These are phyloP conservation scores for Ajuga chamaepitys DNA, from an alignment of 257 asterid genomes.

Conservation along the genomic window DNA sequence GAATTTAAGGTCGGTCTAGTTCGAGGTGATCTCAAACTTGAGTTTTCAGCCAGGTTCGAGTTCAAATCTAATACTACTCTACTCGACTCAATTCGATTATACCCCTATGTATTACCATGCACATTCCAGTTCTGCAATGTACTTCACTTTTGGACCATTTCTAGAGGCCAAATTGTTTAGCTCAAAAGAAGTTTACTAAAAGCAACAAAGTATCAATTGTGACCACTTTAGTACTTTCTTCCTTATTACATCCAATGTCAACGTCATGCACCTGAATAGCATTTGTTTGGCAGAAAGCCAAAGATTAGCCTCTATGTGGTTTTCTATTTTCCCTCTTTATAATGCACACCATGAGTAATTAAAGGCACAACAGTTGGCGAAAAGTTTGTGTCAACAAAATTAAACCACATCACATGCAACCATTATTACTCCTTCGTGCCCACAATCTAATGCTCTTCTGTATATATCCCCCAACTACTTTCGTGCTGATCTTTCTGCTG, in stretches of 20 bases:
- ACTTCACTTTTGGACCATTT: conserved; percentile 5
- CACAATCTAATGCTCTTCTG: conserved; percentile 24
- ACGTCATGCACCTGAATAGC: conserved; percentile 12
- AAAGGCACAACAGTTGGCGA: conserved; percentile 17
- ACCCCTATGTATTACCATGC: too few species aligned
- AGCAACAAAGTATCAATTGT: not conserved
- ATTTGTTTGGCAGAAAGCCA: conserved; percentile 3
- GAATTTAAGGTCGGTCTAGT: too few species aligned
- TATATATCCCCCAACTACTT: conserved; percentile 31
- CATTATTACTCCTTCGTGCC: conserved; percentile 19
- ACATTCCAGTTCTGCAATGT: not conserved
- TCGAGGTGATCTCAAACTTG: too few species aligned
- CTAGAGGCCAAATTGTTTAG: not conserved
- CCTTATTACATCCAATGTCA: not conserved
- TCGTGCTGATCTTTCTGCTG: not conserved
- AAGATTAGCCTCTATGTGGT: not conserved
- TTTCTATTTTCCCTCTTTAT: too few species aligned
- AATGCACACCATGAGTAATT: too few species aligned
- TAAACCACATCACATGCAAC: conserved; percentile 38
- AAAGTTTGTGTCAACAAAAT: conserved; percentile 19
- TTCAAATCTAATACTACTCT: too few species aligned
- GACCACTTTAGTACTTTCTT: not conserved
- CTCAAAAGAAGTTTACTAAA: not conserved
- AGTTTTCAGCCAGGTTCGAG: too few species aligned
- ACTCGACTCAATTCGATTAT: not conserved